Evolutionary conservation across 495 filamentous ascomycete genomes (phyloP).

Genomic region (Cudoniella acicularis): DNA sequence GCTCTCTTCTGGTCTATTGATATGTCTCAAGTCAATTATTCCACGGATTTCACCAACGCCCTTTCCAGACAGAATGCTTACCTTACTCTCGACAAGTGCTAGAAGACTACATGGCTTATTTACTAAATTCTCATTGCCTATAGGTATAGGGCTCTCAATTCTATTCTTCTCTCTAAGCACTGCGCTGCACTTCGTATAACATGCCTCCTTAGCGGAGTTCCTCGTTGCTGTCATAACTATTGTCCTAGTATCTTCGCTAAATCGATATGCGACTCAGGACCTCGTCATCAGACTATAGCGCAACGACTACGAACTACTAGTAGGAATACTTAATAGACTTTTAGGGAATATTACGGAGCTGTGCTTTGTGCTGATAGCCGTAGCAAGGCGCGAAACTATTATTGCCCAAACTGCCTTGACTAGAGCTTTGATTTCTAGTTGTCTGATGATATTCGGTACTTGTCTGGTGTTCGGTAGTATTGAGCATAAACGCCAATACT

Average conservation of each 20-base stretch:
- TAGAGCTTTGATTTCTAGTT: slow-evolving; percentile 13
- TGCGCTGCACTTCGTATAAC: slow-evolving; percentile 4
- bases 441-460: slow-evolving; percentile 1
- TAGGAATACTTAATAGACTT: slow-evolving; percentile 6
- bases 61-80: slow-evolving; percentile 4
- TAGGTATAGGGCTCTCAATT: slow-evolving; percentile 12
- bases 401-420: slow-evolving; percentile 9
- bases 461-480: slow-evolving; percentile 1
- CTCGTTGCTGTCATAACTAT: slow-evolving; percentile 6
- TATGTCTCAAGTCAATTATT: slow-evolving; percentile 5
- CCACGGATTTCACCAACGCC: slow-evolving; percentile 1
- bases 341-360: slow-evolving; percentile 11
- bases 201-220: not conserved
- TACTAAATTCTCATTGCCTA: slow-evolving; percentile 5
- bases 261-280: slow-evolving; percentile 6
- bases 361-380: slow-evolving; percentile 7
- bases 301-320: slow-evolving; percentile 9
- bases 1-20: slow-evolving; percentile 3
- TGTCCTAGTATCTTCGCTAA: slow-evolving; percentile 9
- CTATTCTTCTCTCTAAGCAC: slow-evolving; percentile 7
- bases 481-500: slow-evolving; percentile 4
- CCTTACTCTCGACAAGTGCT: slow-evolving; percentile 2
- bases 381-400: slow-evolving; percentile 4
- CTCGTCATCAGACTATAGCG: slow-evolving; percentile 6
- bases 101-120: slow-evolving; percentile 4